A percentile compares a stretch with the other conserved stretches of the same genome.
These are phyloP conservation scores for Arctostaphylos glauca DNA, from an alignment of 148 eudicot genomes.

Conservation along the genomic window DNA sequence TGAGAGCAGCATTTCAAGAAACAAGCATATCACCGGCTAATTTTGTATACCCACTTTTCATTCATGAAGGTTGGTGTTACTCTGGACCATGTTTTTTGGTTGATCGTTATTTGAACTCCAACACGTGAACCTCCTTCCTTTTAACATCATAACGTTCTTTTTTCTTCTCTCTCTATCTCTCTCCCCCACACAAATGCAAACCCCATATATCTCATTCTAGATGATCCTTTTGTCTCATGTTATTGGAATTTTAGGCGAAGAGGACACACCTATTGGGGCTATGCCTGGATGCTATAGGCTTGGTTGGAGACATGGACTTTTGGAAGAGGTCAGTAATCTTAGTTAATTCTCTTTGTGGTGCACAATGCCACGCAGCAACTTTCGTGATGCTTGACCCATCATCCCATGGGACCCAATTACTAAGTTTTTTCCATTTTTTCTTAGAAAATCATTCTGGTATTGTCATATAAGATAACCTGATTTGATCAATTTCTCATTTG, in stretches of 20 bases:
- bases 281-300: constrained; percentile 99
- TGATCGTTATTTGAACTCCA: background rate
- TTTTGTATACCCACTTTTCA: constrained; percentile 89
- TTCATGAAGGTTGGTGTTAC: constrained; percentile 75
- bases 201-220: background rate
- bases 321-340: constrained; percentile 70
- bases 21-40: constrained; percentile 82
- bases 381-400: background rate
- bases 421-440: background rate
- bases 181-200: background rate
- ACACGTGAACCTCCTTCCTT: background rate
- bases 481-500: background rate
- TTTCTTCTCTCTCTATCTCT: background rate
- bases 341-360: background rate
- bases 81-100: background rate
- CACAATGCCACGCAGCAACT: background rate
- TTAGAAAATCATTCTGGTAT: background rate
- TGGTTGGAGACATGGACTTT: constrained; percentile 97
- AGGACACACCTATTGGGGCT: constrained; percentile 92
- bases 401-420: background rate
- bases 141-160: background rate
- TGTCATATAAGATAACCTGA: background rate
- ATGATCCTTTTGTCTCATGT: constrained; percentile 10
- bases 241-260: constrained; percentile 60
- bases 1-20: constrained; percentile 88